phyloP scores from a whole-genome alignment of 2,329 filamentous ascomycete genomes.

The Coniochaeta sp. region DNA sequence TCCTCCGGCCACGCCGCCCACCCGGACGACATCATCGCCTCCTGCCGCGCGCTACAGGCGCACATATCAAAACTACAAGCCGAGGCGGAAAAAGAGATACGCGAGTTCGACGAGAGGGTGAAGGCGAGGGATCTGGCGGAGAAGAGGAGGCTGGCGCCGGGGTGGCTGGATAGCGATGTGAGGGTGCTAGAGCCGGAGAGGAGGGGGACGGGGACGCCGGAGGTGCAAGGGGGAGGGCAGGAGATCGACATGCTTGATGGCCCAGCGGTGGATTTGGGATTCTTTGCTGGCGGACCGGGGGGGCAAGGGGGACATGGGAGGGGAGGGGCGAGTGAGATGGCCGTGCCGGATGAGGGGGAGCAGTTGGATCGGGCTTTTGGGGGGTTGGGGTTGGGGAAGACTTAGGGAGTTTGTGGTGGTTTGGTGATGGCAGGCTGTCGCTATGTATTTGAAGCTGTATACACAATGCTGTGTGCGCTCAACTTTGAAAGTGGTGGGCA shows the following conservation, averaged over 20 bases:
- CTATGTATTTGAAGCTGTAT: background rate
- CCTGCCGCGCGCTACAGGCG: constrained; percentile 69
- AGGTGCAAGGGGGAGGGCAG: constrained; percentile 9
- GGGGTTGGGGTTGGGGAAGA: constrained; percentile 23
- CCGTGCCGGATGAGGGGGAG: constrained; percentile 41
- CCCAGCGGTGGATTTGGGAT: constrained; percentile 27
- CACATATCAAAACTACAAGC: constrained; percentile 65
- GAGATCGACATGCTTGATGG: constrained; percentile 18
- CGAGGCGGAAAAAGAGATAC: constrained; percentile 61
- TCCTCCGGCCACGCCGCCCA: constrained; percentile 75
- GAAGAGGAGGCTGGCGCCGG: constrained; percentile 72
- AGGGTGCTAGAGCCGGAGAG: constrained; percentile 63
- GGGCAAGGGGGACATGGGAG: constrained; percentile 15
- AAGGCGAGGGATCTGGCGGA: constrained; percentile 63
- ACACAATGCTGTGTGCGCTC: too few relatives aligned
- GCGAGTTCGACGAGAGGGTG: constrained; percentile 63
- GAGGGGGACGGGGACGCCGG: constrained; percentile 21
- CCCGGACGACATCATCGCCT: constrained; percentile 76
- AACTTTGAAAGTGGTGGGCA: too few relatives aligned
- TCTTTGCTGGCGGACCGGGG: constrained; percentile 50
- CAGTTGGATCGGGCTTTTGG: constrained; percentile 54
- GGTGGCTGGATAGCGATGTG: constrained; percentile 72
- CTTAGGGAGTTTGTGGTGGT: background rate
- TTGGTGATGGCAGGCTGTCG: background rate
- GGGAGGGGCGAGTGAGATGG: constrained; percentile 28